Evolutionary conservation across 805 yeast genomes (phyloP).

Genomic region (Yamadazyma kitorensis): DNA sequence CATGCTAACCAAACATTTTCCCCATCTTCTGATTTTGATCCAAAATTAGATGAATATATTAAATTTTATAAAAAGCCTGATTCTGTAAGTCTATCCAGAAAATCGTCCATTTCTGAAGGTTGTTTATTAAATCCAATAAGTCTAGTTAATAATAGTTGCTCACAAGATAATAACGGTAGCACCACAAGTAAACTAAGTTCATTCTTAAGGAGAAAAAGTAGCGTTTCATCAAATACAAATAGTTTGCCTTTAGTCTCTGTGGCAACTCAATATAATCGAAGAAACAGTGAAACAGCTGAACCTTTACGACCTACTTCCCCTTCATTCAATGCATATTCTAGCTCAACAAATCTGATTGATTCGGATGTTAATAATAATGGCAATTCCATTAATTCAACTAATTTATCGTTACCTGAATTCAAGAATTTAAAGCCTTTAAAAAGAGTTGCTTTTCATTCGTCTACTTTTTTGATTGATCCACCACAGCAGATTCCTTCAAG

Average conservation of each 20-base stretch:
- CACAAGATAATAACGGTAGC: background rate
- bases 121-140: slow-evolving; percentile 3
- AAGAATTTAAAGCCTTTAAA: slow-evolving; percentile 34
- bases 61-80: slow-evolving; percentile 29
- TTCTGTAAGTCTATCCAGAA: slow-evolving; percentile 15
- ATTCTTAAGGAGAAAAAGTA: slow-evolving; percentile 27
- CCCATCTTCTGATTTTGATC: slow-evolving; percentile 18
- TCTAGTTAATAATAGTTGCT: background rate
- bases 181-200: slow-evolving; percentile 20
- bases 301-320: slow-evolving; percentile 4
- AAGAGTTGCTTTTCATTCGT: slow-evolving; percentile 42
- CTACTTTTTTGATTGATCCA: slow-evolving; percentile 41
- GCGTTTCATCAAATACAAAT: slow-evolving; percentile 3
- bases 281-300: slow-evolving; percentile 8
- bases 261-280: slow-evolving; percentile 16
- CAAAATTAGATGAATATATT: slow-evolving; percentile 35
- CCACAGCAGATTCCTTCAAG: slow-evolving; percentile 94
- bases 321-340: background rate
- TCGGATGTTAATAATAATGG: too few relatives aligned
- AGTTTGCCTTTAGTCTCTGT: slow-evolving; percentile 9
- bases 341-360: background rate
- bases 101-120: slow-evolving; percentile 12
- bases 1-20: background rate
- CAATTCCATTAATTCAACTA: too few relatives aligned
- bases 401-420: slow-evolving; percentile 29